Conservation (phyloP, 257 asterid genomes). For the Sherardia arvensis region DNA sequence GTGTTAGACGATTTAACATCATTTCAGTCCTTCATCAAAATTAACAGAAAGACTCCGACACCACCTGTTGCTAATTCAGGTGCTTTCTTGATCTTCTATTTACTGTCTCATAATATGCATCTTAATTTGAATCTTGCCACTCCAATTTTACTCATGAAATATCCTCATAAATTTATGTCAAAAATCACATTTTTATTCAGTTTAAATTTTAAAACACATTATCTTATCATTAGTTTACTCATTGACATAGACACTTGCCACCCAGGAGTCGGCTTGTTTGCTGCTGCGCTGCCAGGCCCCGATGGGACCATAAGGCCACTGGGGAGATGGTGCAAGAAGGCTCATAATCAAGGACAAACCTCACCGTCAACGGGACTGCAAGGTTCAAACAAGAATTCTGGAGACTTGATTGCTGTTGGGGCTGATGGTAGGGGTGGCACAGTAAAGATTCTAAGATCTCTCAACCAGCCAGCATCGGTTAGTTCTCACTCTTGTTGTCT, state of each 20-base stretch:
- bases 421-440: slow-evolving; percentile 96
- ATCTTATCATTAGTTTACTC: neutral
- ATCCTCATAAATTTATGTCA: neutral
- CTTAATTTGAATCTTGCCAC: neutral
- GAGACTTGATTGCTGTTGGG: slow-evolving; percentile 79
- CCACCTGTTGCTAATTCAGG: slow-evolving; percentile 37
- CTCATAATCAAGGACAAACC: slow-evolving; percentile 29
- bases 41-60: slow-evolving; percentile 29
- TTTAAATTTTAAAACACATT: neutral
- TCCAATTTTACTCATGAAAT: neutral
- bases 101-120: neutral
- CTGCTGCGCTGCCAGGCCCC: slow-evolving; percentile 73
- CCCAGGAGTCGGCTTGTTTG: slow-evolving; percentile 48
- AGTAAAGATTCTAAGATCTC: slow-evolving; percentile 65
- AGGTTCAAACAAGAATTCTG: slow-evolving; percentile 32
- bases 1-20: slow-evolving; percentile 22
- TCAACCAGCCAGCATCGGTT: slow-evolving; percentile 52
- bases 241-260: neutral
- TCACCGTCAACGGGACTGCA: slow-evolving; percentile 18
- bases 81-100: slow-evolving; percentile 6
- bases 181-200: neutral
- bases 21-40: slow-evolving; percentile 22
- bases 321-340: slow-evolving; percentile 94
- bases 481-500: slow-evolving; percentile 15
- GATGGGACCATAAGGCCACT: slow-evolving; percentile 78